Base-by-base conservation (phyloP, 441 rosid genomes). In the Geranium incanum region DNA sequence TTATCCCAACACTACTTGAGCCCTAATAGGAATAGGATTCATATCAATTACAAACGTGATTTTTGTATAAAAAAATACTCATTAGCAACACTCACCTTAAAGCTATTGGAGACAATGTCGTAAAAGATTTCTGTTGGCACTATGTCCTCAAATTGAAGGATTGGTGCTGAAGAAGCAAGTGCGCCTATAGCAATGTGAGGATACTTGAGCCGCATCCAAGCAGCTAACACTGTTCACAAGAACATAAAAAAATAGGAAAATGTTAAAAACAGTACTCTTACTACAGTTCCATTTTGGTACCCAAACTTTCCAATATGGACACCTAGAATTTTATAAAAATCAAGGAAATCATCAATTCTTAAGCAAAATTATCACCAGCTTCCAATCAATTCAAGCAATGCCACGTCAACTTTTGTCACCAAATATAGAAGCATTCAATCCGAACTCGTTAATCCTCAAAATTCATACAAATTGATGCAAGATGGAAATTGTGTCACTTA, bases 171-270 rank as follows among this genome's bases (percentile, higher is more conserved):
- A 2, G 98, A 87, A 80, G 95, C 95, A 68, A 93, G 88, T 5
- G 95, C 95, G 69, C 97, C 98, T 39, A 90, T 78, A 0, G 93
- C 88, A 72, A 93, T 77, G 71, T 93, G 98, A 70, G 97, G 95
- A 82, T 93, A 93, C 79, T 90, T 93, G 5, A 93, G 86, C 81
- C 97, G 85, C 95, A 93, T 90, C 98, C 95, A 93, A 68, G 97
- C 91, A 1, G 98, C 97, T 67, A 93, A 78, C 98, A 93, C 97
- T 93, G 84, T 77, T 79, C 21, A 52, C 48, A 15, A 71, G 13
- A 16, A 66, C 37, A 68, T 74, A 71, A 33, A 36, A 5, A 5
- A 19, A 71, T 41, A 1, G 1, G 48, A 41, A 41, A 41, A 41
- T 41, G 48, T 9, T 41, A 6, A 6, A 41, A 6, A 6, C 11